phyloP scores from a whole-genome alignment of 805 yeast species.

The Groenewaldozyma salmanticensis region DNA sequence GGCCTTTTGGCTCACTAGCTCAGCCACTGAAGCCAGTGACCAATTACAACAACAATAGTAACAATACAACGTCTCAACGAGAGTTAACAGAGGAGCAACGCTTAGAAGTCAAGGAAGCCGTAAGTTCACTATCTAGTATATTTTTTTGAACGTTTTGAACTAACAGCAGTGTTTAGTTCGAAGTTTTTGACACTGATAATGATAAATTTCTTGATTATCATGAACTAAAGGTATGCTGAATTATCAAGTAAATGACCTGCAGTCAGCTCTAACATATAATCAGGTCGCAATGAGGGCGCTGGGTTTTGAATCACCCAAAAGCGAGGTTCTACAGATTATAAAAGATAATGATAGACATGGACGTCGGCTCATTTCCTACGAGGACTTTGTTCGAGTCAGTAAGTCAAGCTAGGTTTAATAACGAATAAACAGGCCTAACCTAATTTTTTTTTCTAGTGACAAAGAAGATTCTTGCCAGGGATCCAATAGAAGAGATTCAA shows the following conservation, averaged over 20 bases:
- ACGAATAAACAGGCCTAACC: slow-evolving; percentile 17
- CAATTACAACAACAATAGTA: not conserved
- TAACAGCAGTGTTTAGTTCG: slow-evolving; percentile 33
- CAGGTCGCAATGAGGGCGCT: slow-evolving; percentile 83
- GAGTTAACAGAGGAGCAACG: slow-evolving; percentile 80
- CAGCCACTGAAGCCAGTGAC: not conserved
- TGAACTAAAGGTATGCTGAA: slow-evolving; percentile 49
- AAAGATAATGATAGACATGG: slow-evolving; percentile 68
- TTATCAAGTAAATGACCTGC: not conserved
- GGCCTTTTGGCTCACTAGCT: too few species aligned
- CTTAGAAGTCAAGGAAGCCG: slow-evolving; percentile 85
- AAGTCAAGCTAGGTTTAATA: slow-evolving; percentile 24
- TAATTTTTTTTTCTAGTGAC: slow-evolving; percentile 53
- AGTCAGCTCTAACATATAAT: not conserved
- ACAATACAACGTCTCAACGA: slow-evolving; percentile 7
- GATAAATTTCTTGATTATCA: slow-evolving; percentile 90
- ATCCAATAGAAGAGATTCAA: slow-evolving; percentile 84
- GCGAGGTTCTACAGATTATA: slow-evolving; percentile 70
- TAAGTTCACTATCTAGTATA: slow-evolving; percentile 20
- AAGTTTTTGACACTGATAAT: slow-evolving; percentile 82
- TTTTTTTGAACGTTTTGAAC: not conserved
- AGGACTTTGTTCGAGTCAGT: slow-evolving; percentile 70
- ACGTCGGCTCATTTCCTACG: slow-evolving; percentile 61
- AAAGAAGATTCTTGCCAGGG: slow-evolving; percentile 72
- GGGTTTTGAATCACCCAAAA: slow-evolving; percentile 78